A percentile compares a stretch with the other conserved stretches of the same genome.
Conservation (phyloP, 73 alveolate species). For the Paraurostyla sp. region DNA sequence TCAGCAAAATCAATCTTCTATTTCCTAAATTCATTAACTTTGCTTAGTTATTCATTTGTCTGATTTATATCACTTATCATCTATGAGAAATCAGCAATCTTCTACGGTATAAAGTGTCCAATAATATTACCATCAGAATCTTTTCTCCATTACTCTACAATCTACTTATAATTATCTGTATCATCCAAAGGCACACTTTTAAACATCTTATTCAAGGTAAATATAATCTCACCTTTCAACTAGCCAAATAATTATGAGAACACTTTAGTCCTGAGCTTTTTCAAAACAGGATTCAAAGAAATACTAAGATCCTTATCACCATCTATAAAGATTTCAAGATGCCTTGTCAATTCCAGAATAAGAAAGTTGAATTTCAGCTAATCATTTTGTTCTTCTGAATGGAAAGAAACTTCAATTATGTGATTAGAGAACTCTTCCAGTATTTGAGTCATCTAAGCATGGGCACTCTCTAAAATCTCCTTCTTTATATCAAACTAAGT, state of each 20-base stretch:
- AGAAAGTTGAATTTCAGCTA: constrained; percentile 21
- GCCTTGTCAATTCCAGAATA: neutral
- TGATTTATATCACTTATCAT: neutral
- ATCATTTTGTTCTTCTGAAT: neutral
- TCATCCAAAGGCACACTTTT: neutral
- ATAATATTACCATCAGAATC: neutral
- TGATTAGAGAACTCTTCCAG: neutral
- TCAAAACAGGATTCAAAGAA: neutral
- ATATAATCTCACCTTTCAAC: neutral
- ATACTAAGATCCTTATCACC: neutral
- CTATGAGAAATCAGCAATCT: neutral
- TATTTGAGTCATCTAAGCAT: neutral
- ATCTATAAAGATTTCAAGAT: neutral
- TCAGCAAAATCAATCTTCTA: neutral
- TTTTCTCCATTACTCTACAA: neutral
- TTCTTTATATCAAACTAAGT: constrained; percentile 20
- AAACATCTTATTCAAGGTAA: neutral
- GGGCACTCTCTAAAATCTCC: neutral
- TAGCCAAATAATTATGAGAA: neutral
- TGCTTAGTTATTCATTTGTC: neutral
- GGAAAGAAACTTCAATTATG: neutral
- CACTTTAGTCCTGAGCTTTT: neutral
- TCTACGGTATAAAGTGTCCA: constrained; percentile 7
- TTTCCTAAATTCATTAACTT: neutral
- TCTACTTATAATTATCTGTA: neutral